Percentiles rank a stretch among this genome's conserved stretches.
These are phyloP conservation scores for Ascochyta rabiei DNA, from an alignment of 2,329 filamentous ascomycete species.

Conservation along the genomic window DNA sequence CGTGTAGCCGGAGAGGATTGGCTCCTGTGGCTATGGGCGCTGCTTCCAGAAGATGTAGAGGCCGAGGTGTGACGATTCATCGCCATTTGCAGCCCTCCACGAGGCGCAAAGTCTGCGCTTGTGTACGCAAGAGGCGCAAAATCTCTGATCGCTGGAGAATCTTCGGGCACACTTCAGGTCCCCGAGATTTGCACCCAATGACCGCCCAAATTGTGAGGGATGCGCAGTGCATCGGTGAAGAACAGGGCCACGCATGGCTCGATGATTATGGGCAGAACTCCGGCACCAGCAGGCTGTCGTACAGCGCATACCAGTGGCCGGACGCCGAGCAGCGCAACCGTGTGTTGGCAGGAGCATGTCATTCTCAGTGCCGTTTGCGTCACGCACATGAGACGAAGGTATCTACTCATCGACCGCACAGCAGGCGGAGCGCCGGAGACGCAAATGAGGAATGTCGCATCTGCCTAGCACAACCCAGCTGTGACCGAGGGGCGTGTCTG, in stretches of 20 bases:
- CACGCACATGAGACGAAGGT: constrained; percentile 22
- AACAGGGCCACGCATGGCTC: constrained; percentile 17
- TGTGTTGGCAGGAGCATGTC: constrained; percentile 23
- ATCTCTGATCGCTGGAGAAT: constrained; percentile 10
- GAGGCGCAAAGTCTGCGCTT: constrained; percentile 14
- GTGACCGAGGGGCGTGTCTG: constrained; percentile 24
- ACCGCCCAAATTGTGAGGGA: constrained; percentile 3
- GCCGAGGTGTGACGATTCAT: constrained; percentile 15
- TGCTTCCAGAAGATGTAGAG: constrained; percentile 9
- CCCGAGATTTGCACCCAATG: constrained; percentile 8
- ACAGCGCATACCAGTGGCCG: constrained; percentile 13
- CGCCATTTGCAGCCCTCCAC: constrained; percentile 14
- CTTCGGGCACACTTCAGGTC: constrained; percentile 6
- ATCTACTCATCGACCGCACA: constrained; percentile 21
- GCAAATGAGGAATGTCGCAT: constrained; percentile 32
- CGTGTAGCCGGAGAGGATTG: constrained; percentile 11
- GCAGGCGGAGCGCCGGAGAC: constrained; percentile 19
- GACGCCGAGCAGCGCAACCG: constrained; percentile 3
- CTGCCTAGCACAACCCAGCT: constrained; percentile 25
- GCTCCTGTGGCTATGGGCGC: constrained; percentile 5
- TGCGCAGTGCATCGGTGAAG: constrained; percentile 14
- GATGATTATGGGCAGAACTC: constrained; percentile 17
- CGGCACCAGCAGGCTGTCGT: constrained; percentile 14
- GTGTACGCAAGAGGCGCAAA: constrained; percentile 17
- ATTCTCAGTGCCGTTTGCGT: constrained; percentile 28